Evolutionary conservation across 345 rosid species (phyloP), one percentile per base, ranked within the genome.

Genomic region (Mercurialis annua): DNA sequence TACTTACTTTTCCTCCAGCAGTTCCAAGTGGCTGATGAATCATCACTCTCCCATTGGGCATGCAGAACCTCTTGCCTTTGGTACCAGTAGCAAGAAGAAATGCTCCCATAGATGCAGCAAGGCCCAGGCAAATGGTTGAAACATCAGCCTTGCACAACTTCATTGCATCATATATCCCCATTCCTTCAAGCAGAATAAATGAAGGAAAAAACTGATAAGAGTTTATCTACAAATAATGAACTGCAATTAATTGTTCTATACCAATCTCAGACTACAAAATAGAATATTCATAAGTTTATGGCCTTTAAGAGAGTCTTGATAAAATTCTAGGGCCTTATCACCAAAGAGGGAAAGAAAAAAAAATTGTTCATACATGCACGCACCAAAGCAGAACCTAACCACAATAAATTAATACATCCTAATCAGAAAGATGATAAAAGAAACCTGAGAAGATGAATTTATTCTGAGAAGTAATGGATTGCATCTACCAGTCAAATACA

Each of bases 91-190:
- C 92, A 64, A 93, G 92, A 38, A 93, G 85, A 74, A 93, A 89
- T 21, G 98, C 96, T 58, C 90, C 93, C 94, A 87, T 89, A 18
- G 98, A 93, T 68, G 97, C 97, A 4, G 98, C 96, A 68, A 93
- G 82, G 0, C 98, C 98, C 29, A 90, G 64, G 73, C 98, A 93
- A 80, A 93, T 83, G 59, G 98, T 93, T 2, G 98, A 93, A 69
- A 93, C 87, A 74, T 93, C 98, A 30, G 98, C 98, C 71, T 90
- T 90, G 77, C 96, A 88, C 75, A 88, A 75, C 68, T 93, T 93
- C 94, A 93, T 93, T 38, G 94, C 92, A 83, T 90, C 98, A 79
- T 93, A 93, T 44, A 93, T 90, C 72, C 94, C 97, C 96, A 93
- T 76, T 61, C 90, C 98, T 93, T 64, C 59, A 83, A 26, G 38